Evolutionary conservation across 257 asterid genomes (phyloP).

Genomic region (Nyctanthes arbortristis): DNA sequence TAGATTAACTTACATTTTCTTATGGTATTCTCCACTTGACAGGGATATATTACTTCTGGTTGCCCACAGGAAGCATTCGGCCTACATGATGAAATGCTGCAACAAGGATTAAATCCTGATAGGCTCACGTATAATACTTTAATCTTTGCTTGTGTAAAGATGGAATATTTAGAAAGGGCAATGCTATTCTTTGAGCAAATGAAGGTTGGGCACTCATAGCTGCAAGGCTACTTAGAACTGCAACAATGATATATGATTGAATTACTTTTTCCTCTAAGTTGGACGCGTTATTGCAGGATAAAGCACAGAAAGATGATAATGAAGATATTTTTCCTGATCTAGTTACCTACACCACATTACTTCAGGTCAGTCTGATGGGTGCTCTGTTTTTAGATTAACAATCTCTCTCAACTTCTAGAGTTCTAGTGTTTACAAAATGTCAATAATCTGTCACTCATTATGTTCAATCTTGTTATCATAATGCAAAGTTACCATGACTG

Average conservation of each 20-base stretch:
- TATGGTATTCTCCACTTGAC: conserved; percentile 28
- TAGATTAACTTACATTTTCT: conserved; percentile 1
- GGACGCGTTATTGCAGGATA: conserved; percentile 49
- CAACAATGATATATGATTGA: conserved; percentile 27
- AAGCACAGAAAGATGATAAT: conserved; percentile 36
- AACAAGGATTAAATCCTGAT: conserved; percentile 55
- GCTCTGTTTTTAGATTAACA: background rate
- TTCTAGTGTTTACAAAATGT: background rate
- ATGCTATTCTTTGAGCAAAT: conserved; percentile 52
- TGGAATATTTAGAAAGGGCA: conserved; percentile 51
- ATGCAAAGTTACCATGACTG: conserved; percentile 18
- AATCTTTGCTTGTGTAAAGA: conserved; percentile 61
- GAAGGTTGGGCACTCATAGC: conserved; percentile 74
- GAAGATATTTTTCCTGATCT: conserved; percentile 57
- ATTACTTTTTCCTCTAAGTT: conserved; percentile 21
- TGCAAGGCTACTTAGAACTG: conserved; percentile 65
- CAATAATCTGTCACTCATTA: background rate
- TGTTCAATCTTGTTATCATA: background rate
- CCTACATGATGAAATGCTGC: conserved; percentile 55
- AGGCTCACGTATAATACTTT: conserved; percentile 65
- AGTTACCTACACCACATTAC: conserved; percentile 63
- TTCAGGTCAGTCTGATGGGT: conserved; percentile 42
- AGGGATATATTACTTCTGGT: conserved; percentile 67
- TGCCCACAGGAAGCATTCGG: conserved; percentile 54
- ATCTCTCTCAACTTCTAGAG: background rate